A percentile compares a stretch with the other conserved stretches of the same genome.
Evolutionary conservation across 179 eudicot genomes (phyloP).

Genomic region (Patellifolia procumbens): DNA sequence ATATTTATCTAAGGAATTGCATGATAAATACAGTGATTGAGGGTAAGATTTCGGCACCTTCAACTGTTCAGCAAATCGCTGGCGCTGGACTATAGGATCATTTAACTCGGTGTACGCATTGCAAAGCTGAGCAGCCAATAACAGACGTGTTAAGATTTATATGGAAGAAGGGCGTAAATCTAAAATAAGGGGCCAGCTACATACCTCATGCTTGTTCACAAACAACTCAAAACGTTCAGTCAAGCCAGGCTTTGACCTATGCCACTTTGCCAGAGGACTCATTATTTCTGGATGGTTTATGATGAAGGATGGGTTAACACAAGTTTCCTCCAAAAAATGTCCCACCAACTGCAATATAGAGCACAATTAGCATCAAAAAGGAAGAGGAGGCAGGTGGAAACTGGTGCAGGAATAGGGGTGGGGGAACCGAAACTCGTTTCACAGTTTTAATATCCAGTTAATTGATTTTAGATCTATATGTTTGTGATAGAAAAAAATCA

Average conservation of each 20-base stretch:
- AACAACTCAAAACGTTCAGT: conserved; percentile 95
- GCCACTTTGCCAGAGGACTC: conserved; percentile 99
- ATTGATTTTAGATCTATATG: no score
- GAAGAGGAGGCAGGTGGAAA: neutral
- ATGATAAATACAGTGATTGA: neutral
- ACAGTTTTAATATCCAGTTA: no score
- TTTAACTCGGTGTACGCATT: conserved; percentile 97
- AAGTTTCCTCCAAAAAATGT: conserved; percentile 89
- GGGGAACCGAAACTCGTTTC: neutral
- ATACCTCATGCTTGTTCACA: conserved; percentile 92
- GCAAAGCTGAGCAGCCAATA: conserved; percentile 56
- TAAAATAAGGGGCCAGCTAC: conserved; percentile 12
- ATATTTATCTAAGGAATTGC: neutral
- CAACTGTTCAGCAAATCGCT: conserved; percentile 89
- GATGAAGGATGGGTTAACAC: conserved; percentile 83
- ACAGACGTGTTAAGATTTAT: neutral
- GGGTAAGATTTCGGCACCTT: conserved; percentile 53
- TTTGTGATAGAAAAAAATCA: no score
- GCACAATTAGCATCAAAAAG: conserved; percentile 6
- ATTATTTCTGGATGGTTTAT: conserved; percentile 97
- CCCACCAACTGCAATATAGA: conserved; percentile 75
- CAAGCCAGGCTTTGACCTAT: conserved; percentile 81
- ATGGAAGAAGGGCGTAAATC: neutral
- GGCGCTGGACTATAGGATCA: conserved; percentile 94
- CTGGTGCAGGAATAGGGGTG: neutral